These are phyloP conservation scores for Diacronema lutheri DNA, from an alignment of 78 protist genomes.

Conservation along the genomic window DNA sequence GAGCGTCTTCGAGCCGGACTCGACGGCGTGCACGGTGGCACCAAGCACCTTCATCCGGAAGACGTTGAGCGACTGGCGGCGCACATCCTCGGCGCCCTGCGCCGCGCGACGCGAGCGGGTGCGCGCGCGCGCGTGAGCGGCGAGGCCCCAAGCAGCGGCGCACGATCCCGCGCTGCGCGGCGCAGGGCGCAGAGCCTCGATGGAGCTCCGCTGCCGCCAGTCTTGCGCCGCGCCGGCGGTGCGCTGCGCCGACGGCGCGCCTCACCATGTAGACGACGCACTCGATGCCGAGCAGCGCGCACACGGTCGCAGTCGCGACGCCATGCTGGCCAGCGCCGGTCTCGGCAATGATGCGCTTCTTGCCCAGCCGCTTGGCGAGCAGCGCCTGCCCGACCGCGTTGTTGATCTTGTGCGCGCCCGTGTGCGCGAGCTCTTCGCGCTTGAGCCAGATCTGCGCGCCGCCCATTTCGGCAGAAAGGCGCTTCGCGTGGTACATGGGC, in stretches of 20 bases:
- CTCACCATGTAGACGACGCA: slow-evolving; percentile 65
- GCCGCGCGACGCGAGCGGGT: no score
- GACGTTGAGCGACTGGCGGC: slow-evolving; percentile 77
- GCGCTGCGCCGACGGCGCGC: not conserved
- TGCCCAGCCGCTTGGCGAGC: slow-evolving; percentile 75
- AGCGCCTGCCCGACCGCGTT: slow-evolving; percentile 82
- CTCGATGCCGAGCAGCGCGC: slow-evolving; percentile 79
- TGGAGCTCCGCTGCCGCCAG: no score
- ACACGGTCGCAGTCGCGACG: slow-evolving; percentile 81
- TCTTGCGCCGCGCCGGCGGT: no score
- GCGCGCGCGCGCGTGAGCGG: not conserved
- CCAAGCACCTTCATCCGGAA: slow-evolving; percentile 87
- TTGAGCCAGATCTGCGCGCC: slow-evolving; percentile 45
- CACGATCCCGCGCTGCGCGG: not conserved
- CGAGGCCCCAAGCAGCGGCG: no score
- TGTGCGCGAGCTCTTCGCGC: slow-evolving; percentile 43
- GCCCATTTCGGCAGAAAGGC: slow-evolving; percentile 6
- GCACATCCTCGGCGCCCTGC: slow-evolving; percentile 55
- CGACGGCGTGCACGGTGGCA: slow-evolving; percentile 59
- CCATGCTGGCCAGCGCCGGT: slow-evolving; percentile 95
- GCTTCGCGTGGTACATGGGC: slow-evolving; percentile 35
- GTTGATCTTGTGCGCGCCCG: slow-evolving; percentile 82
- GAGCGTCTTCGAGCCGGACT: slow-evolving; percentile 22
- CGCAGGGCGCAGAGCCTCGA: no score
- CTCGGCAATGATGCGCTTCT: slow-evolving; percentile 78